Percentiles rank a stretch among this genome's conserved stretches.
These are phyloP conservation scores for Phytophthora macrochlamydospora DNA, from an alignment of 352 stramenopile genomes.

Conservation along the genomic window DNA sequence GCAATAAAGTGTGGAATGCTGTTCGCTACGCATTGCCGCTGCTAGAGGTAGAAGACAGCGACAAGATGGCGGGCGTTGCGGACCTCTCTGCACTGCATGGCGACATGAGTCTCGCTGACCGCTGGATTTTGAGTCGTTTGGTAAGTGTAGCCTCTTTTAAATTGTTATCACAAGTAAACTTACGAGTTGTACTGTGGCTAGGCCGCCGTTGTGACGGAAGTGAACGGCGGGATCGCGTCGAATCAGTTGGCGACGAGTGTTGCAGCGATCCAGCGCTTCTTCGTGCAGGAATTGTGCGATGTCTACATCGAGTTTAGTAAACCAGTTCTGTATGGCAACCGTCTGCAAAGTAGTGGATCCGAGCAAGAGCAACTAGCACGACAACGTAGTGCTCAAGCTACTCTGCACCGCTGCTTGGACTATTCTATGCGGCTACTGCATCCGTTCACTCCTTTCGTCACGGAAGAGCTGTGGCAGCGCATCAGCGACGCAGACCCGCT, in stretches of 20 bases:
- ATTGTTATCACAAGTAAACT: not conserved
- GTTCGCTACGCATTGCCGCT: slow-evolving; percentile 78
- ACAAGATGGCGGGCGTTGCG: not conserved
- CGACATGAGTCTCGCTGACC: slow-evolving; percentile 68
- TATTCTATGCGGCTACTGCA: slow-evolving; percentile 96
- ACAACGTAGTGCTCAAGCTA: slow-evolving; percentile 88
- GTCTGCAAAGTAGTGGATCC: slow-evolving; percentile 38
- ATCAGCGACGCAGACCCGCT: slow-evolving; percentile 61
- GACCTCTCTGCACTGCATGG: slow-evolving; percentile 38
- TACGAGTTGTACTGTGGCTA: slow-evolving; percentile 33
- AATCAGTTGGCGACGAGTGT: slow-evolving; percentile 79
- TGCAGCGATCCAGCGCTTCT: slow-evolving; percentile 78
- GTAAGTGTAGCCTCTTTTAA: slow-evolving; percentile 30
- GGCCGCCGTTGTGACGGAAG: slow-evolving; percentile 56
- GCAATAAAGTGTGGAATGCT: slow-evolving; percentile 91
- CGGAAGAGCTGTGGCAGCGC: slow-evolving; percentile 98
- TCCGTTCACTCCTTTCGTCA: slow-evolving; percentile 99
- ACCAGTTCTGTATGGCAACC: slow-evolving; percentile 77
- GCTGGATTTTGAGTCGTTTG: slow-evolving; percentile 87
- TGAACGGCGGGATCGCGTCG: slow-evolving; percentile 69
- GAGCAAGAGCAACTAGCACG: slow-evolving; percentile 54
- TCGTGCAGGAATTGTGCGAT: slow-evolving; percentile 87
- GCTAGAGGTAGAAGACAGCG: slow-evolving; percentile 32
- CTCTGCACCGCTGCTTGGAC: slow-evolving; percentile 95
- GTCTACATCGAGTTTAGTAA: slow-evolving; percentile 92